Evolutionary conservation across 83 land plant genomes (phyloP).

Genomic region (Picea abies): DNA sequence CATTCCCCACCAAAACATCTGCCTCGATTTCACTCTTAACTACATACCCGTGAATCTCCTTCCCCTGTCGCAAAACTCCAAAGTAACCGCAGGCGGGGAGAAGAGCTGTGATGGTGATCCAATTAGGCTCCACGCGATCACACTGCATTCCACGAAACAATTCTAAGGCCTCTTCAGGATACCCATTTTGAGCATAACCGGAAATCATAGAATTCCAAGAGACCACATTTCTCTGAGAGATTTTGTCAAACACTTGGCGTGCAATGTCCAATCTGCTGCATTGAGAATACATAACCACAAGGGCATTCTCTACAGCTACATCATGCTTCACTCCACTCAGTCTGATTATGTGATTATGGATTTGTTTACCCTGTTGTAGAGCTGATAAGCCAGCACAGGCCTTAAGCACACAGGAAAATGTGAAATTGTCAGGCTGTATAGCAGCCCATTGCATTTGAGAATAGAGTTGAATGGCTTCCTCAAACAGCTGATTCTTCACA

Average conservation of each 20-base stretch:
- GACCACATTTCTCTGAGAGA: slow-evolving; percentile 33
- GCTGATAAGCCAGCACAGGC: slow-evolving; percentile 4
- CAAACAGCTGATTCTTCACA: neutral
- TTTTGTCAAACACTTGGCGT: slow-evolving; percentile 33
- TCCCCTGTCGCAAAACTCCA: slow-evolving; percentile 26
- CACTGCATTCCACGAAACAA: slow-evolving; percentile 37
- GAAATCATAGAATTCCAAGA: slow-evolving; percentile 45
- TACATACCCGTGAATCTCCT: slow-evolving; percentile 41
- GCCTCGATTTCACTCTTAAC: slow-evolving; percentile 16
- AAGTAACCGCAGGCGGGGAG: slow-evolving; percentile 41
- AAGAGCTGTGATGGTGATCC: slow-evolving; percentile 32
- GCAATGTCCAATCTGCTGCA: slow-evolving; percentile 3
- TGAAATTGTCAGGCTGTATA: slow-evolving; percentile 6
- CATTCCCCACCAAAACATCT: slow-evolving; percentile 34
- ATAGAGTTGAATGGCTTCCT: neutral
- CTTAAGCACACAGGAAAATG: neutral
- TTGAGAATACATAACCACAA: slow-evolving; percentile 47
- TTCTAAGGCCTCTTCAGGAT: slow-evolving; percentile 24
- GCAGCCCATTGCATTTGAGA: neutral
- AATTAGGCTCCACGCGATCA: slow-evolving; percentile 38
- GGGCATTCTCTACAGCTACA: slow-evolving; percentile 31
- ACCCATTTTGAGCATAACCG: slow-evolving; percentile 32
- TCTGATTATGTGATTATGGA: slow-evolving; percentile 36
- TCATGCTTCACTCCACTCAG: slow-evolving; percentile 18
- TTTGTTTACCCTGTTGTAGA: slow-evolving; percentile 27